phyloP scores from a whole-genome alignment of 169 alveolate species.

The Plasmodium chabaudi region DNA sequence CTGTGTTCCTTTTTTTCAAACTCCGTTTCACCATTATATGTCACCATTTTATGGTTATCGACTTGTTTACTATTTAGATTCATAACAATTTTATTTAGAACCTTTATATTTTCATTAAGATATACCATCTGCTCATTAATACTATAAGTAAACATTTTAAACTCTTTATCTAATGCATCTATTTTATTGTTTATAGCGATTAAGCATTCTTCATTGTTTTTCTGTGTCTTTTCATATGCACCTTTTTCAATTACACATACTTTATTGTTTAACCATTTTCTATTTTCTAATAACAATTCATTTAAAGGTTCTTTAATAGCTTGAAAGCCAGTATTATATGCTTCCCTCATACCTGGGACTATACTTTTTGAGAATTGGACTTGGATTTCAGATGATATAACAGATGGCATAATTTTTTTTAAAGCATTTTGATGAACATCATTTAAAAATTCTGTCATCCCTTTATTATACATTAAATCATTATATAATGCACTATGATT shows the following conservation, averaged over 20 bases:
- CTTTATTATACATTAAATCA: slow-evolving; percentile 2
- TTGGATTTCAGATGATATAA: slow-evolving; percentile 60
- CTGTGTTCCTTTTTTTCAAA: background rate
- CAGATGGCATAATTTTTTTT: slow-evolving; percentile 58
- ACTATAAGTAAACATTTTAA: slow-evolving; percentile 20
- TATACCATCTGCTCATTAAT: slow-evolving; percentile 22
- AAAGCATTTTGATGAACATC: slow-evolving; percentile 41
- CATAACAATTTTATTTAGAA: slow-evolving; percentile 2
- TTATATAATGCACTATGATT: background rate
- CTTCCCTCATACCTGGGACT: slow-evolving; percentile 65
- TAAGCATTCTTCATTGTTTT: slow-evolving; percentile 26
- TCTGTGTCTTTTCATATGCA: slow-evolving; percentile 25
- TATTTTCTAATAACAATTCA: slow-evolving; percentile 30
- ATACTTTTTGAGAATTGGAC: slow-evolving; percentile 60
- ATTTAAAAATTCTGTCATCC: slow-evolving; percentile 20
- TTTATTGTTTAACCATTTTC: slow-evolving; percentile 23
- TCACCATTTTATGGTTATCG: background rate
- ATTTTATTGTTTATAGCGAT: slow-evolving; percentile 18
- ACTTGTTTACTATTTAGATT: background rate
- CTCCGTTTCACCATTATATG: background rate
- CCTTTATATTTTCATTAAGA: slow-evolving; percentile 30
- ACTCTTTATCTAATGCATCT: slow-evolving; percentile 30
- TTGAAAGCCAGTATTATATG: slow-evolving; percentile 65
- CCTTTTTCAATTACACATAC: slow-evolving; percentile 32
- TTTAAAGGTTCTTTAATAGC: slow-evolving; percentile 37